These are phyloP conservation scores for Ceratonia siliqua DNA, from an alignment of 306 rosid species.

Conservation along the genomic window DNA sequence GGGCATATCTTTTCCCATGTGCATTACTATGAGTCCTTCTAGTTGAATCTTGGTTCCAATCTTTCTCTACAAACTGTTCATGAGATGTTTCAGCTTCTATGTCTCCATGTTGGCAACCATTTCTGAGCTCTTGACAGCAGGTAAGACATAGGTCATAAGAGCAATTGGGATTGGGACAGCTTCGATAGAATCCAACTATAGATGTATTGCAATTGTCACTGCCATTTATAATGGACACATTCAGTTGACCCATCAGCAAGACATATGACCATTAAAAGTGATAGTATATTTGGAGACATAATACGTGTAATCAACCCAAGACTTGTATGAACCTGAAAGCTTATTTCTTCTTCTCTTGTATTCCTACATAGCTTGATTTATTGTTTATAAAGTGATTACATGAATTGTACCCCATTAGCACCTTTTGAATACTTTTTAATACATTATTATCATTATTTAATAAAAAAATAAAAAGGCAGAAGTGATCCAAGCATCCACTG, in stretches of 20 bases:
- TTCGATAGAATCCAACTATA: constrained; percentile 56
- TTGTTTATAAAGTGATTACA: not conserved
- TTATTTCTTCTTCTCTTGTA: not conserved
- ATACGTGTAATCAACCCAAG: not conserved
- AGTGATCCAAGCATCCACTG: not conserved
- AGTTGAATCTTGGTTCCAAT: constrained; percentile 21
- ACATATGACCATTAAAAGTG: not conserved
- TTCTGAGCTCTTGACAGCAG: constrained; percentile 59
- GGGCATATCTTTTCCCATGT: constrained; percentile 32
- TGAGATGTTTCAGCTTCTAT: constrained; percentile 45
- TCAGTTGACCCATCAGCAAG: constrained; percentile 15
- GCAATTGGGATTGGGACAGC: constrained; percentile 60
- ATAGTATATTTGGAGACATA: not conserved
- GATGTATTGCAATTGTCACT: constrained; percentile 70
- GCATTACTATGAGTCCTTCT: constrained; percentile 22
- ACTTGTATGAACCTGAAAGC: not conserved
- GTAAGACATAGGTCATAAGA: constrained; percentile 60
- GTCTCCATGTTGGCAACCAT: constrained; percentile 47
- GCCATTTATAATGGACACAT: constrained; percentile 34
- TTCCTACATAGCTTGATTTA: not conserved
- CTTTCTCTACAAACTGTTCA: constrained; percentile 34
- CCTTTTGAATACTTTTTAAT: too few species aligned
- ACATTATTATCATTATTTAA: not conserved
- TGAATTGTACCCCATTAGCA: not conserved
- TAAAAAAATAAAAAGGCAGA: not conserved